Base-by-base conservation (phyloP, 768 basidiomycete species). In the Ramaria sp. region DNA sequence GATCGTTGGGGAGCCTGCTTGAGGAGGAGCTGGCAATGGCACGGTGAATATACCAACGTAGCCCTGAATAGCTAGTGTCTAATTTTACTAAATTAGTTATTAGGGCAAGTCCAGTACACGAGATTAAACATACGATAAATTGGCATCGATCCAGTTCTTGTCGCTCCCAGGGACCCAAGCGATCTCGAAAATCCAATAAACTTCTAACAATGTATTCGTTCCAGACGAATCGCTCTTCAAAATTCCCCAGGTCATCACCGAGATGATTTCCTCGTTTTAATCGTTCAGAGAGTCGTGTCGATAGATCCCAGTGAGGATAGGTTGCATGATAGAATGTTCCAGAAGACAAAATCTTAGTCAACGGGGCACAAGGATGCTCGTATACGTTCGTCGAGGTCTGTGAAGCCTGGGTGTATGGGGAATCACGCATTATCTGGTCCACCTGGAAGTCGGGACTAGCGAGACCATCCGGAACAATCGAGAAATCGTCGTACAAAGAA, bases 51-150 rank as follows among this genome's bases (percentile, higher is more conserved):
- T 72, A 0, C 90, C 91, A 25, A 88, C 87, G 64, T 84, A 97
- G 16, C 96, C 96, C 75, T 99, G 96, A 36, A 96, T 94, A 18
- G 88, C 83, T 32, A 93, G 78, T 22, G 95, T 76, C 84, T 96
- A 61, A 27, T 55, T 55, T 95, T 61, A 25, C 55, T 55, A 39
- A 41, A 55, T 56, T 38, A 53, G 41, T 49, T 58, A 18, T 9
- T 18, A 8, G 12, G 15, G 43, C 18, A 34, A 16, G 49, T 16
- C 9, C 22, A 20, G 3, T 1, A 24, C 22, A 20, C 6, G 5
- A 24, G 20, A 16, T 32, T 9, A 16, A 6, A 73, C 84, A 61
- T 69, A 91, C 91, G 55, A 94, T 76, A 62, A 93, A 94, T 59
- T 88, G 85, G 59, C 88, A 88, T 18, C 68, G 69, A 69, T 98